A percentile compares a stretch with the other conserved stretches of the same genome.
Evolutionary conservation across 2,329 filamentous ascomycete genomes (phyloP).

Genomic region (Ophiostoma pallidulum): DNA sequence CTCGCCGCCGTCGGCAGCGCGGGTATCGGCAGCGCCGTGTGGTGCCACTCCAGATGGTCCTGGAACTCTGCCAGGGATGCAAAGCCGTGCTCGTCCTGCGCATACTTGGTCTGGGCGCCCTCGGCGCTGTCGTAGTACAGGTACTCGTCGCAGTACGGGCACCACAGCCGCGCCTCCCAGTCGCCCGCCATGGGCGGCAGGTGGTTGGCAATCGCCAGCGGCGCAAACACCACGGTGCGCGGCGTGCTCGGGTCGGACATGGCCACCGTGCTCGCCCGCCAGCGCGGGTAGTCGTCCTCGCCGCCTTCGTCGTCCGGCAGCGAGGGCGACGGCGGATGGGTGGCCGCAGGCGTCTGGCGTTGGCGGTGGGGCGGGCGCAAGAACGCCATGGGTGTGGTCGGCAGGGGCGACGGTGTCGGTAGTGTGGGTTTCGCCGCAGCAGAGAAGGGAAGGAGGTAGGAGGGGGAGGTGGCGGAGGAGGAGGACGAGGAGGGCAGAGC

Average conservation of each 20-base stretch:
- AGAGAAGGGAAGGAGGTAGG: constrained; percentile 13
- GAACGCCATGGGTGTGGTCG: too few relatives aligned
- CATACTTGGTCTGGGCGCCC: constrained; percentile 38
- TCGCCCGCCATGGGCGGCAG: constrained; percentile 39
- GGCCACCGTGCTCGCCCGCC: constrained; percentile 41
- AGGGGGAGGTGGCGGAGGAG: not conserved
- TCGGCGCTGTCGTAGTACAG: constrained; percentile 41
- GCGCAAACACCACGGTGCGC: constrained; percentile 46
- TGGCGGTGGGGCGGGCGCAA: not conserved
- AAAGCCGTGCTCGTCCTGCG: constrained; percentile 39
- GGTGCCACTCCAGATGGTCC: constrained; percentile 49
- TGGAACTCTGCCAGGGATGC: constrained; percentile 39
- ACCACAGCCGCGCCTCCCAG: constrained; percentile 43
- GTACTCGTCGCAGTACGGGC: constrained; percentile 48
- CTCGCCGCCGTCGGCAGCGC: constrained; percentile 12
- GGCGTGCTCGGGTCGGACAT: constrained; percentile 29
- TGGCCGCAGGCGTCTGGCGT: not conserved
- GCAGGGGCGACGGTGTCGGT: not conserved
- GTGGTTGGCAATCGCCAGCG: constrained; percentile 50
- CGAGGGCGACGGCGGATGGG: not conserved
- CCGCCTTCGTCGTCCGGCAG: constrained; percentile 9
- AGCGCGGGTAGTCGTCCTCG: constrained; percentile 30
- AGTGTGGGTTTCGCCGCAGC: too few relatives aligned
- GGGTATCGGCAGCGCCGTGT: constrained; percentile 30
- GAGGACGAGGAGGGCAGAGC: not conserved